Evolutionary conservation across 192 early-diverging fungal species (phyloP).

Genomic region (Backusella liffmaniae): DNA sequence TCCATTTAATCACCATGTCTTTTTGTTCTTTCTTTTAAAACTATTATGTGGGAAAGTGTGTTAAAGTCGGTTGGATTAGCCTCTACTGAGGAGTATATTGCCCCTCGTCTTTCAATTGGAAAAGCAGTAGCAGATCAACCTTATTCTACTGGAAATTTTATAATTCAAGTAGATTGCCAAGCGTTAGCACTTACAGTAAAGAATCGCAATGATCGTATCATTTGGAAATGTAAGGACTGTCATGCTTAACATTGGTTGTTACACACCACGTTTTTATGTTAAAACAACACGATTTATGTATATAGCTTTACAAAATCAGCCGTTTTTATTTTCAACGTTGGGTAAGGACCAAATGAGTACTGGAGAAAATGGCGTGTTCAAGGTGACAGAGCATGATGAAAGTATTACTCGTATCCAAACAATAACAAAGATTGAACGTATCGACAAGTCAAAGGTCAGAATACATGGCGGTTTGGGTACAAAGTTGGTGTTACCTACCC

Average conservation of each 20-base stretch:
- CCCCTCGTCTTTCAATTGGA: slow-evolving; percentile 33
- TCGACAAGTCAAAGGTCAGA: not conserved
- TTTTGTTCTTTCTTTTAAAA: slow-evolving; percentile 10
- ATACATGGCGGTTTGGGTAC: slow-evolving; percentile 25
- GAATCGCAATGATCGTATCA: slow-evolving; percentile 13
- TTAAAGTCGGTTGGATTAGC: slow-evolving; percentile 23
- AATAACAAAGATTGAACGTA: slow-evolving; percentile 16
- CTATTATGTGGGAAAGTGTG: slow-evolving; percentile 17
- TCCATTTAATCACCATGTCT: not conserved
- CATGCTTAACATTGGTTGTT: not conserved
- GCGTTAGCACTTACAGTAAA: slow-evolving; percentile 14
- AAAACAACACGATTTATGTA: slow-evolving; percentile 2
- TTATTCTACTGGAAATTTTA: slow-evolving; percentile 25
- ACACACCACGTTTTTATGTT: slow-evolving; percentile 1
- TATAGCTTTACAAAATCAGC: slow-evolving; percentile 31
- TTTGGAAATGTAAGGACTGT: slow-evolving; percentile 33
- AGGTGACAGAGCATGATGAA: slow-evolving; percentile 36
- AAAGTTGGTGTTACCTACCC: slow-evolving; percentile 27
- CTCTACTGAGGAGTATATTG: slow-evolving; percentile 20
- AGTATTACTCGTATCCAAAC: slow-evolving; percentile 35
- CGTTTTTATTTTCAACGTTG: slow-evolving; percentile 34
- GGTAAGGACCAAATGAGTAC: slow-evolving; percentile 30
- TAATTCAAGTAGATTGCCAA: slow-evolving; percentile 18
- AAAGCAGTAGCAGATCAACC: slow-evolving; percentile 19
- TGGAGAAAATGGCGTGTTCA: slow-evolving; percentile 30